These are phyloP conservation scores for Sarcodon aspratus DNA, from an alignment of 768 basidiomycete species.

Conservation along the genomic window DNA sequence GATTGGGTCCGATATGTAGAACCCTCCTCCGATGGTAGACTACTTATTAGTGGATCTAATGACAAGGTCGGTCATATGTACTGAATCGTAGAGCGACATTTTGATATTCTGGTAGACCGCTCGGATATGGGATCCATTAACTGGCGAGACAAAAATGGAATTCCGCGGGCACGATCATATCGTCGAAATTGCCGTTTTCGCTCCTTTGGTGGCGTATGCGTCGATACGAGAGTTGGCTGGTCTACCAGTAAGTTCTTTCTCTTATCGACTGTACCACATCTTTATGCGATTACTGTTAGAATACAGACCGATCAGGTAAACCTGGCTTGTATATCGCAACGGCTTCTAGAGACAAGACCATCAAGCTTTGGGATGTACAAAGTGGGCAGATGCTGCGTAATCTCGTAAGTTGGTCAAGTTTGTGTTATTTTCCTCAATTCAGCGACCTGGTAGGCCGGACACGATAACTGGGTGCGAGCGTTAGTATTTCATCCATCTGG, in stretches of 20 bases:
- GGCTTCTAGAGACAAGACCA: slow-evolving; percentile 83
- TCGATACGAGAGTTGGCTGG: slow-evolving; percentile 72
- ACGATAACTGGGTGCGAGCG: slow-evolving; percentile 87
- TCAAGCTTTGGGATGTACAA: slow-evolving; percentile 83
- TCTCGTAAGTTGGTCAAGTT: slow-evolving; percentile 34
- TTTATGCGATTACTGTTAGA: slow-evolving; percentile 20
- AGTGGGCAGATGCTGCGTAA: slow-evolving; percentile 74
- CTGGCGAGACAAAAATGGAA: slow-evolving; percentile 71
- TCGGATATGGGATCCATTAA: slow-evolving; percentile 60
- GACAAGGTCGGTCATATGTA: slow-evolving; percentile 55
- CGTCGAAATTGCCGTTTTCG: slow-evolving; percentile 74
- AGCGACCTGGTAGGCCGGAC: slow-evolving; percentile 39
- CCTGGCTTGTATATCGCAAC: slow-evolving; percentile 60
- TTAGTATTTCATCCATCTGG: slow-evolving; percentile 86
- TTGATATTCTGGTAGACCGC: slow-evolving; percentile 43
- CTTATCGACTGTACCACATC: slow-evolving; percentile 1
- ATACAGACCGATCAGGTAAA: slow-evolving; percentile 37
- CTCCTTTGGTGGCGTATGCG: slow-evolving; percentile 62
- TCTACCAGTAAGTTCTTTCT: slow-evolving; percentile 38
- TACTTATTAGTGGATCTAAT: slow-evolving; percentile 73
- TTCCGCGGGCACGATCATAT: slow-evolving; percentile 83
- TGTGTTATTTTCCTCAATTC: slow-evolving; percentile 3
- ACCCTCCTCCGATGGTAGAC: slow-evolving; percentile 60
- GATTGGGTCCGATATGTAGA: slow-evolving; percentile 76
- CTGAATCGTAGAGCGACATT: slow-evolving; percentile 9